These are phyloP conservation scores for Onygena corvina DNA, from an alignment of 2,329 filamentous ascomycete species.

Conservation along the genomic window DNA sequence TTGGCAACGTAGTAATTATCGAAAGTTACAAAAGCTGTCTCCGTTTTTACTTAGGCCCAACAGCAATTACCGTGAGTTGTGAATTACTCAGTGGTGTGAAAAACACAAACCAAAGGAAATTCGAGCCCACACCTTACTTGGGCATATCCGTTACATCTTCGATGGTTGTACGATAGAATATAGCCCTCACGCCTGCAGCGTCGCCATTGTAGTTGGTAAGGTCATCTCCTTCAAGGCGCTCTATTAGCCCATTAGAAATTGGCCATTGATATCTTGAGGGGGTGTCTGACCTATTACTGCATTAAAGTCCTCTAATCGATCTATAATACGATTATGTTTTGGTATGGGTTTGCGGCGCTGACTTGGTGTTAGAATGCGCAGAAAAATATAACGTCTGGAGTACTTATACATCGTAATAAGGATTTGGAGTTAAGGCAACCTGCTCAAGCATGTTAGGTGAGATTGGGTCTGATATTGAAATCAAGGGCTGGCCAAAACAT, in stretches of 20 bases:
- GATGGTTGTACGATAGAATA: slow-evolving; percentile 3
- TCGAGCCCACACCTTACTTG: neutral
- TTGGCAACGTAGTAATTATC: too few relatives aligned
- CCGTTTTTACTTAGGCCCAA: too few relatives aligned
- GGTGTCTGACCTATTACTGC: slow-evolving; percentile 11
- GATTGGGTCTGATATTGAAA: neutral
- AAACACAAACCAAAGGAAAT: neutral
- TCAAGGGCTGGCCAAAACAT: neutral
- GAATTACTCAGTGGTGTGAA: too few relatives aligned
- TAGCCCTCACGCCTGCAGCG: neutral
- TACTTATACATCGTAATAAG: slow-evolving; percentile 6
- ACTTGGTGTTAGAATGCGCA: neutral
- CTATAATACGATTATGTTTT: slow-evolving; percentile 7
- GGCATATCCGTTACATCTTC: neutral
- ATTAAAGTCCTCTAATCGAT: slow-evolving; percentile 10
- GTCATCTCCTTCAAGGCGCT: slow-evolving; percentile 4
- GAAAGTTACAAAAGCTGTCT: too few relatives aligned
- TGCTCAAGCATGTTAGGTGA: neutral
- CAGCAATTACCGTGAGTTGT: too few relatives aligned
- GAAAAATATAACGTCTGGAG: neutral
- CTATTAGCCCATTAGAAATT: neutral
- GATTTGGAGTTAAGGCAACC: slow-evolving; percentile 8
- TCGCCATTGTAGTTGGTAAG: slow-evolving; percentile 3
- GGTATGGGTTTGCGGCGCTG: neutral
- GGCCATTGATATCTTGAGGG: neutral